A percentile compares a stretch with the other conserved stretches of the same genome.
Conservation (phyloP, 2,329 filamentous ascomycete species). For the Chaetomium sp. region DNA sequence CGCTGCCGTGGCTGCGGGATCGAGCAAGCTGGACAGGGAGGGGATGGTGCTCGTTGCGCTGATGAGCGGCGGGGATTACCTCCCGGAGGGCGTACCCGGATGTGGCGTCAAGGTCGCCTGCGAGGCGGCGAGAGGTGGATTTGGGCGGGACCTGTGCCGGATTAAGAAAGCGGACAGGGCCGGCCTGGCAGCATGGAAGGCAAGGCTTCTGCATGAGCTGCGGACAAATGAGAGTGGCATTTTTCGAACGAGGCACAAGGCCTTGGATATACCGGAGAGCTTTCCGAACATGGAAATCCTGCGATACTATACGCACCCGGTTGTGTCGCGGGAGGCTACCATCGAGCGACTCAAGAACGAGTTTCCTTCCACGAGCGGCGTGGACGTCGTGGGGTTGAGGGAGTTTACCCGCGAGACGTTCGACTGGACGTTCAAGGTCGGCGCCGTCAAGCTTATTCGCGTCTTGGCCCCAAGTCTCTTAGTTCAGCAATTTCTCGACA, state of each 20-base stretch:
- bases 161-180: constrained; percentile 61
- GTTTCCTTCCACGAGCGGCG: constrained; percentile 62
- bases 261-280: constrained; percentile 71
- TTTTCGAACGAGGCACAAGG: constrained; percentile 76
- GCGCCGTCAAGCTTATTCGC: constrained; percentile 82
- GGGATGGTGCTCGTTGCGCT: constrained; percentile 93
- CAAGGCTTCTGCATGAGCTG: constrained; percentile 72
- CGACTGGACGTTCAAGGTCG: constrained; percentile 78
- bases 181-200: constrained; percentile 70
- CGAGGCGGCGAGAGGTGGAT: constrained; percentile 86
- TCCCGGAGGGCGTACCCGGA: constrained; percentile 82
- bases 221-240: constrained; percentile 79
- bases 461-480: constrained; percentile 78
- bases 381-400: constrained; percentile 69
- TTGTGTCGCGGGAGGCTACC: constrained; percentile 66
- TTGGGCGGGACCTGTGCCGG: constrained; percentile 73
- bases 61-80: constrained; percentile 94
- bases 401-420: constrained; percentile 78
- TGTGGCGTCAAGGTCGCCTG: constrained; percentile 88
- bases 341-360: constrained; percentile 56
- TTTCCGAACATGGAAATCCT: constrained; percentile 82
- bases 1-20: constrained; percentile 50
- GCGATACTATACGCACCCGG: constrained; percentile 84
- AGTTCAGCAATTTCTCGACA: constrained; percentile 55
- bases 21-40: constrained; percentile 71